Evolutionary conservation across 768 basidiomycete species (phyloP).

Genomic region (Paxillus involutus): DNA sequence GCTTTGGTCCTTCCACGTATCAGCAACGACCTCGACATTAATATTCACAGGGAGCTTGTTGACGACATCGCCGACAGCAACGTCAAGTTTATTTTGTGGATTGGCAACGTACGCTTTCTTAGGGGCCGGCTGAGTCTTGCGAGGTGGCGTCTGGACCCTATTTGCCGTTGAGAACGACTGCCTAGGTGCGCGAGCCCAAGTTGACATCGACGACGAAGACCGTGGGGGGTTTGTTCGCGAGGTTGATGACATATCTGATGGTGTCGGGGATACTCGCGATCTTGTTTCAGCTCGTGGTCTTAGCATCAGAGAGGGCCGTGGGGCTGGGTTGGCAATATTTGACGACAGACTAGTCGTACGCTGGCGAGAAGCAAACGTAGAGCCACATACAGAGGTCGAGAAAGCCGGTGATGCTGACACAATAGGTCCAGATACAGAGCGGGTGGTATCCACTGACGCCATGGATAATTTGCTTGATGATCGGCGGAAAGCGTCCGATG

Average conservation of each 20-base stretch:
- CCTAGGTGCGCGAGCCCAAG: slow-evolving; percentile 70
- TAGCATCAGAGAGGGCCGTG: slow-evolving; percentile 29
- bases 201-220: slow-evolving; percentile 48
- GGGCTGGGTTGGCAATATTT: slow-evolving; percentile 37
- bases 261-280: slow-evolving; percentile 56
- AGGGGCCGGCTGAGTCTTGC: slow-evolving; percentile 35
- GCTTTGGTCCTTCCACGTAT: slow-evolving; percentile 89
- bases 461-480: slow-evolving; percentile 59
- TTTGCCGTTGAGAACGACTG: slow-evolving; percentile 52
- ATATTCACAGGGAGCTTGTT: slow-evolving; percentile 86
- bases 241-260: slow-evolving; percentile 56
- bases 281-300: slow-evolving; percentile 44
- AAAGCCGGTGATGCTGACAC: slow-evolving; percentile 34
- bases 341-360: slow-evolving; percentile 66
- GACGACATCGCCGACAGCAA: slow-evolving; percentile 90
- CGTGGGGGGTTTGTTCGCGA: slow-evolving; percentile 49
- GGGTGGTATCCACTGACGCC: slow-evolving; percentile 41
- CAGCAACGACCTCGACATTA: slow-evolving; percentile 76
- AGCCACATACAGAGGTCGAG: slow-evolving; percentile 43
- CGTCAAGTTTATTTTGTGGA: slow-evolving; percentile 88
- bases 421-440: slow-evolving; percentile 73
- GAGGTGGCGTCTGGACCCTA: slow-evolving; percentile 46
- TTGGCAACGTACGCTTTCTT: slow-evolving; percentile 81
- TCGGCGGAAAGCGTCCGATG: slow-evolving; percentile 44
- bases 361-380: slow-evolving; percentile 85